Evolutionary conservation across 2,329 filamentous ascomycete species (phyloP), one percentile per base, ranked within the genome.

Genomic region (Fusarium sp.): DNA sequence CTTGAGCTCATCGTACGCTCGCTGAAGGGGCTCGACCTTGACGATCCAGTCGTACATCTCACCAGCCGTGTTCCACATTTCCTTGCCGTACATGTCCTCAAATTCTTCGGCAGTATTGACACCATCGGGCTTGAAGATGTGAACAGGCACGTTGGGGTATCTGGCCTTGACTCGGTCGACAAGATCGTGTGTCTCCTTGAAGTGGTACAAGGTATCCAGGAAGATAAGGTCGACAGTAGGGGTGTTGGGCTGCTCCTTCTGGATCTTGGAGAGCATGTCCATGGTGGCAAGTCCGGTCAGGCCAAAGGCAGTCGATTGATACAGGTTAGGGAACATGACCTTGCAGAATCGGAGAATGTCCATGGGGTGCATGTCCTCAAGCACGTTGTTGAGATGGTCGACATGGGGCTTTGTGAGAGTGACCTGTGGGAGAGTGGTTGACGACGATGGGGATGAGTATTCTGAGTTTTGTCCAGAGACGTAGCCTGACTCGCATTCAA

Each of bases 21-120:
- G 90, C 82, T 97, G 91, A 58, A 94, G 93, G 18, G 96, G 96
- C 85, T 99, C 96, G 51, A 99, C 96, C 85, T 99, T 99, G 83
- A 94, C 96, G 69, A 96, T 86, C 87, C 93, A 98, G 86, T 99
- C 96, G 82, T 99, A 99, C 77, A 95, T 88, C 77, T 98, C 93
- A 52, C 94, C 88, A 71, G 96, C 91, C 32, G 85, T 88, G 79
- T 97, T 92, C 90, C 94, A 99, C 49, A 98, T 84, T 72, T 89
- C 88, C 78, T 91, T 85, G 77, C 96, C 96, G 78, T 98, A 94
- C 76, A 89, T 91, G 67, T 87, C 84, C 79, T 94, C 92, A 77
- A 99, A 98, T 70, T 97, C 91, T 54, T 88, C 87, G 20, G 88
- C 86, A 0, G 87, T 94, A 59, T 91, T 87, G 76, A 88, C 88